These are phyloP conservation scores for Ustilago tritici DNA, from an alignment of 1,284 basidiomycete species.

Conservation along the genomic window DNA sequence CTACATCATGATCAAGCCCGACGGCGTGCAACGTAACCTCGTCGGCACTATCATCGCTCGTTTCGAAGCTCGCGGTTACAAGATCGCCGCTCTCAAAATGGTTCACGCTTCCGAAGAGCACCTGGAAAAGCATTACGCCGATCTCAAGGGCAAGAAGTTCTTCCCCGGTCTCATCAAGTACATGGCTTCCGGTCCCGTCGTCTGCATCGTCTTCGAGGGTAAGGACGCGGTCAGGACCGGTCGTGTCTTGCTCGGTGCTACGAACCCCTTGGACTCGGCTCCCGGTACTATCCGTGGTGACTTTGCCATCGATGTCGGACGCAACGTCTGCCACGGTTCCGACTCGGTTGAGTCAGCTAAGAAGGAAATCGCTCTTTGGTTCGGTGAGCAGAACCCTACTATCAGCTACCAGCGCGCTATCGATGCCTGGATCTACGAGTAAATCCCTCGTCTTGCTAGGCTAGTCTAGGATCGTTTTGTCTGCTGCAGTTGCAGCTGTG, in stretches of 20 bases:
- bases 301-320: slow-evolving; percentile 83
- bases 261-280: slow-evolving; percentile 91
- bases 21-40: slow-evolving; percentile 67
- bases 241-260: slow-evolving; percentile 93
- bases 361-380: slow-evolving; percentile 69
- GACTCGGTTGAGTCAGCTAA: slow-evolving; percentile 73
- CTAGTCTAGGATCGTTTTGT: background rate
- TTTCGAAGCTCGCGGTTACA: slow-evolving; percentile 67
- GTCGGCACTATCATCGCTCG: slow-evolving; percentile 68
- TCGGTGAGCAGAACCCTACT: slow-evolving; percentile 66
- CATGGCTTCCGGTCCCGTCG: slow-evolving; percentile 91
- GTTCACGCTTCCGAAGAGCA: slow-evolving; percentile 67
- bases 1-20: slow-evolving; percentile 69
- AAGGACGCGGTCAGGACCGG: slow-evolving; percentile 76
- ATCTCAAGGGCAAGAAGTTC: slow-evolving; percentile 70
- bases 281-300: slow-evolving; percentile 71
- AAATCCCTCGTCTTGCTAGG: slow-evolving; percentile 3
- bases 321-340: slow-evolving; percentile 78
- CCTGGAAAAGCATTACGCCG: slow-evolving; percentile 69
- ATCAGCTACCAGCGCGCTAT: slow-evolving; percentile 64
- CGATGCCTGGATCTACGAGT: slow-evolving; percentile 69
- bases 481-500: background rate
- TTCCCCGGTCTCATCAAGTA: slow-evolving; percentile 69
- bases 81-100: slow-evolving; percentile 68
- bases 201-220: slow-evolving; percentile 97